Base-by-base conservation (phyloP, 192 early-diverging fungal species). In the Podila verticillata region DNA sequence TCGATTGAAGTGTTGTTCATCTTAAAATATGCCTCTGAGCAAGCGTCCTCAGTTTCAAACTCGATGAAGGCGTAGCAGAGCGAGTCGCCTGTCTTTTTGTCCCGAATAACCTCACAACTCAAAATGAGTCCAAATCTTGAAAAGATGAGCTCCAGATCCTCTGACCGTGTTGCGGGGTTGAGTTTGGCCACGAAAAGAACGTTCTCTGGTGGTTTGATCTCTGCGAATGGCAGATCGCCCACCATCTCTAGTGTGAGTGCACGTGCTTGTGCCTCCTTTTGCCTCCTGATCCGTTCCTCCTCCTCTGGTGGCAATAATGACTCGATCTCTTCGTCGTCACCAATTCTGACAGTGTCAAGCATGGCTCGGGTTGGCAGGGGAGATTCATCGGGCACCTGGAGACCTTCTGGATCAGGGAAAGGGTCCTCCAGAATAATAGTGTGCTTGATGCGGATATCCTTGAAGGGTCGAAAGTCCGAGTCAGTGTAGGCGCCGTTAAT, bases 211-310 rank as follows among this genome's bases (percentile, higher is more conserved):
- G 98, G 98, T 70, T 95, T 95, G 47, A 99, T 92, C 64, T 99
- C 97, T 24, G 97, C 97, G 84, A 94, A 96, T 9, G 97, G 97
- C 15, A 99, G 80, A 74, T 99, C 97, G 4, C 97, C 97, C 8
- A 99, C 90, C 95, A 99, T 97, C 82, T 99, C 97, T 36, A 99
- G 85, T 2, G 96, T 97, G n/a, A 99, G 80, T 8, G 96, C 95
- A 7, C 93, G 89, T 1, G 97, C 95, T 24, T 88, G 86, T 3
- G 96, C 95, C 81, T 98, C 92, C 30, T 82, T 85, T 59, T 87
- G 87, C n/a, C 94, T 82, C n/a, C 84, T 81, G 59, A 85, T 58
- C 60, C 84, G 78, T 63, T 96, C 96, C 57, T 87, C 70, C 58
- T 92, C 89, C 59, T 94, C 94, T 0, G 87, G 82, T 39, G 85